phyloP scores from a whole-genome alignment of 805 yeast genomes.

The Ascoidea rubescens region DNA sequence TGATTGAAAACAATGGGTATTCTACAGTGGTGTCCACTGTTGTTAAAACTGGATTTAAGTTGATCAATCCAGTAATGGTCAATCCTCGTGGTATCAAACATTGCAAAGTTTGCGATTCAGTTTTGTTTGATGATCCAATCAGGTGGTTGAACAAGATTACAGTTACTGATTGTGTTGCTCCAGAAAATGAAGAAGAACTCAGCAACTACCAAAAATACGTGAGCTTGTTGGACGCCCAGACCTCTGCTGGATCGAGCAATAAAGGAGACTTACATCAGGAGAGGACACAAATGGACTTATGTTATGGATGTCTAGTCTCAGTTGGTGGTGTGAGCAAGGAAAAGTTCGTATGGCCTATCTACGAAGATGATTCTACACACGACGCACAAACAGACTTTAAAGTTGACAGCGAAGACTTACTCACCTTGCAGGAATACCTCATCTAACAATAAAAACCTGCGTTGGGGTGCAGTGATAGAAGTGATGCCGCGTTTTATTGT shows the following conservation, averaged over 20 bases:
- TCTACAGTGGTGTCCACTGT: conserved; percentile 35
- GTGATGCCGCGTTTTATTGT: too few relatives aligned
- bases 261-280: background rate
- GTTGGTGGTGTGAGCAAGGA: conserved; percentile 14
- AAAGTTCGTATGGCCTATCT: conserved; percentile 24
- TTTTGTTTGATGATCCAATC: conserved; percentile 23
- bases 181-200: conserved; percentile 8
- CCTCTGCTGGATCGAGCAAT: background rate
- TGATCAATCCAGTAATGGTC: conserved; percentile 19
- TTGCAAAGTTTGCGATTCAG: conserved; percentile 26
- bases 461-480: too few relatives aligned
- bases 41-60: conserved; percentile 30
- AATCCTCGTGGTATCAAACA: conserved; percentile 7
- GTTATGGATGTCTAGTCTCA: conserved; percentile 26
- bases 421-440: too few relatives aligned
- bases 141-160: conserved; percentile 29
- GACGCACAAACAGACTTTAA: too few relatives aligned
- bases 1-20: conserved; percentile 28
- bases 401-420: too few relatives aligned
- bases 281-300: conserved; percentile 15
- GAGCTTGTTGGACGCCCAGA: too few relatives aligned
- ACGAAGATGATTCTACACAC: too few relatives aligned
- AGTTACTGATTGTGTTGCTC: conserved; percentile 24
- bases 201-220: background rate
- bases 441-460: too few relatives aligned